Base-by-base conservation (phyloP, 192 early-diverging fungal genomes). In the Blastocladiella britannica region DNA sequence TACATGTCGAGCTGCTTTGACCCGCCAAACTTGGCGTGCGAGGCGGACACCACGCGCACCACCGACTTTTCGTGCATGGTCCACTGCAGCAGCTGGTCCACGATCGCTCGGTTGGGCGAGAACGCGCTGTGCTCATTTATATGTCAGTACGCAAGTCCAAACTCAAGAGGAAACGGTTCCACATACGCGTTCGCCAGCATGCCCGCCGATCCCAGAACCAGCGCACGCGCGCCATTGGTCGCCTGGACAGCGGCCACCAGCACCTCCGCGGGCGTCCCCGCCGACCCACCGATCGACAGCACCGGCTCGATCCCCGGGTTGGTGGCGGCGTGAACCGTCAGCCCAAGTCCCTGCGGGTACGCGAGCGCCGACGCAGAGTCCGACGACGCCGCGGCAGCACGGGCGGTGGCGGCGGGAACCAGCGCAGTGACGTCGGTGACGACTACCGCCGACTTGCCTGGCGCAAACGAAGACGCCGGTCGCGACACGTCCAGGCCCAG, bases 31-130 rank as follows among this genome's bases (percentile, higher is more conserved):
- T 80, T 76, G 68, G 88, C 71, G 73, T 87, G 86, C 54, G 62
- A 62, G 54, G 65, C 69, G 28, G 69, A 60, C 28, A 76, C 66
- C n/a, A 89, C 79, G 55, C 81, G 79, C 26, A 99, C 64, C 12
- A 91, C 91, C 15, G 82, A 70, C 67, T 85, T 89, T 68, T 96
- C 91, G 65, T 91, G 87, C 67, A 96, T 86, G 7, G 76, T 76
- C 95, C 95, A 99, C 62, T 86, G 75, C 29, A 70, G 68, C 30
- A 99, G 58, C 52, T 89, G 86, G 5, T 60, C 62, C 2, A 76
- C 75, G 64, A 96, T 93, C 28, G 64, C 73, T 54, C 63, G 63
- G 66, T 98, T 98, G 51, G 79, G 84, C 9, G 63, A 55, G 30
- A 62, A 55, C 4, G 25, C 18, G 15, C 28, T 62, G 24, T 28